These are phyloP conservation scores for Penicillium thymicola DNA, from an alignment of 2,329 filamentous ascomycete genomes.

Conservation along the genomic window DNA sequence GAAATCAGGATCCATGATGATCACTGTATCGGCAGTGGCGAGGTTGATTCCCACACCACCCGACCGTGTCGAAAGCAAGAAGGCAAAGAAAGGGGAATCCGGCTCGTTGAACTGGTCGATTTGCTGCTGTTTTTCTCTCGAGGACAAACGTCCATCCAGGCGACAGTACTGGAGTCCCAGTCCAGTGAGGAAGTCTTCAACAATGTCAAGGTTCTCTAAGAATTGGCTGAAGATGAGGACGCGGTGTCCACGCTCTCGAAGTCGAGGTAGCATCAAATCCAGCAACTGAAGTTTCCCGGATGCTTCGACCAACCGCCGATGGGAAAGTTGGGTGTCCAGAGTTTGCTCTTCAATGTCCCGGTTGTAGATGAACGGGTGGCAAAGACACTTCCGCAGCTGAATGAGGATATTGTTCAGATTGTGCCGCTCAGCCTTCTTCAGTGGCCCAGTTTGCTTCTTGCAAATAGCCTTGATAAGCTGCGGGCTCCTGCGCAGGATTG, in stretches of 20 bases:
- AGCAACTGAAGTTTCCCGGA: constrained; percentile 84
- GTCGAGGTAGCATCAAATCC: constrained; percentile 79
- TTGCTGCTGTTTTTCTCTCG: constrained; percentile 84
- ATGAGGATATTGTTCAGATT: constrained; percentile 92
- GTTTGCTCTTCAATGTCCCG: constrained; percentile 81
- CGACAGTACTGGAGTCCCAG: constrained; percentile 71
- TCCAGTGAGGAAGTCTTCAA: constrained; percentile 85
- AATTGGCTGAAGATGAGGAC: constrained; percentile 97
- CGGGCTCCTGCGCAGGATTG: constrained; percentile 86
- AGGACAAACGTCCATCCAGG: constrained; percentile 78
- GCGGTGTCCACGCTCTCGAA: constrained; percentile 79
- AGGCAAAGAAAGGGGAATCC: constrained; percentile 78
- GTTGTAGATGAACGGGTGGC: constrained; percentile 95
- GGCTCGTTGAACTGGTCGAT: constrained; percentile 93
- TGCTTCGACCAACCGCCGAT: constrained; percentile 84
- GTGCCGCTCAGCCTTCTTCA: constrained; percentile 69
- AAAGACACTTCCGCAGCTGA: constrained; percentile 90
- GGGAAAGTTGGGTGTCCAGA: constrained; percentile 58
- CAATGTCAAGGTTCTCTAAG: constrained; percentile 75
- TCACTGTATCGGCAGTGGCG: constrained; percentile 94
- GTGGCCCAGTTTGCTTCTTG: constrained; percentile 55
- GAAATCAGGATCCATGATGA: constrained; percentile 95
- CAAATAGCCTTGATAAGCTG: constrained; percentile 87
- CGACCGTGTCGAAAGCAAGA: constrained; percentile 87
- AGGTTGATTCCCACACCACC: constrained; percentile 97